phyloP scores from a whole-genome alignment of 2,329 filamentous ascomycete species.

The Claviceps fusiformis region DNA sequence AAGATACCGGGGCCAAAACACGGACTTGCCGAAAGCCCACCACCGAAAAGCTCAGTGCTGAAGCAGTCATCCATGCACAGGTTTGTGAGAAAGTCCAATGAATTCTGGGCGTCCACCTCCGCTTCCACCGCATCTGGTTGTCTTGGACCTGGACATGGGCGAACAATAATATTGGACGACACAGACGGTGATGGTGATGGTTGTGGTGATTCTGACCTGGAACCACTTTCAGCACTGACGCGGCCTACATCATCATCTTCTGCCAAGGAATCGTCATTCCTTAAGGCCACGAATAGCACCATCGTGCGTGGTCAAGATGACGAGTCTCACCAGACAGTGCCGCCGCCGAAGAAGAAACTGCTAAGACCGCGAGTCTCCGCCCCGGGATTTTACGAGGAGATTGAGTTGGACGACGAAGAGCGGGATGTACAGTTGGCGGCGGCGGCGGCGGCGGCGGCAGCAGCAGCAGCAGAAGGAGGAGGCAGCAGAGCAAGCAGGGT shows the following conservation, averaged over 20 bases:
- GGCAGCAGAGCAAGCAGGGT: conserved; percentile 9
- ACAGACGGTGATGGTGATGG: background rate
- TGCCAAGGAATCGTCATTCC: background rate
- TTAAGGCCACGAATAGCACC: background rate
- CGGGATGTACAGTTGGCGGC: conserved; percentile 12
- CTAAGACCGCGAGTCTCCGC: conserved; percentile 23
- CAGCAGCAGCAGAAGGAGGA: too few relatives aligned
- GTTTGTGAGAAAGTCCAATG: conserved; percentile 10
- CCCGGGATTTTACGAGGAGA: conserved; percentile 25
- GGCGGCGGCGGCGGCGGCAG: conserved; percentile 3
- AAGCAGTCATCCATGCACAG: conserved; percentile 23
- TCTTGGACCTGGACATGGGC: background rate
- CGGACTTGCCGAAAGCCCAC: background rate
- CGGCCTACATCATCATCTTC: background rate
- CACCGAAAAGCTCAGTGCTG: conserved; percentile 3
- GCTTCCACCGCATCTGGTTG: background rate
- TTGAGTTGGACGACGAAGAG: conserved; percentile 15
- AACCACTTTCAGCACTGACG: conserved; percentile 1
- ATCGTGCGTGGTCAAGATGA: conserved; percentile 1
- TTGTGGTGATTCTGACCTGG: conserved; percentile 7
- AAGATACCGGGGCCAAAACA: background rate
- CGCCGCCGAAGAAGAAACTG: conserved; percentile 22
- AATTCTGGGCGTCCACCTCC: background rate
- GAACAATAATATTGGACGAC: background rate
- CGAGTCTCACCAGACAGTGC: background rate